phyloP scores from a whole-genome alignment of 2,329 filamentous ascomycete genomes.

The Alternaria tenuissima region DNA sequence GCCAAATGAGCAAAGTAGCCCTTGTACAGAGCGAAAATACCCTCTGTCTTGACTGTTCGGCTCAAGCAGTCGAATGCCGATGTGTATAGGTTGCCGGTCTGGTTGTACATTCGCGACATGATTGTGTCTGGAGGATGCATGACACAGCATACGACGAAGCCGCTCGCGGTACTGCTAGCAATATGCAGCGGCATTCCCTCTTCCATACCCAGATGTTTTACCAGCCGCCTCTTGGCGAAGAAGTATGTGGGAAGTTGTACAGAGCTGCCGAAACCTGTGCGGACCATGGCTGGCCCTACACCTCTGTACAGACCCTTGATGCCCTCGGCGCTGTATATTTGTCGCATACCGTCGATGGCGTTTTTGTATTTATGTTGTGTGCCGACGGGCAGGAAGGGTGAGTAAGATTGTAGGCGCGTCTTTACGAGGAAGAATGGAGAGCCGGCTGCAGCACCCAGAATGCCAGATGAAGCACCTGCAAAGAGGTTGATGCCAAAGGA shows the following conservation, averaged over 20 bases:
- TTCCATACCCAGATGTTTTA: slow-evolving; percentile 84
- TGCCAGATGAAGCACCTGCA: slow-evolving; percentile 85
- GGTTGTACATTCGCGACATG: slow-evolving; percentile 99
- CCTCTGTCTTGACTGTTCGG: slow-evolving; percentile 92
- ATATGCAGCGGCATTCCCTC: slow-evolving; percentile 91
- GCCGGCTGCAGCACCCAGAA: slow-evolving; percentile 90
- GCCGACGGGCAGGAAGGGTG: slow-evolving; percentile 89
- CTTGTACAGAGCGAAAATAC: slow-evolving; percentile 93
- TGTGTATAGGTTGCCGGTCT: slow-evolving; percentile 95
- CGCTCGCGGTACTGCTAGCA: slow-evolving; percentile 85
- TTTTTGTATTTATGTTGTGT: slow-evolving; percentile 96
- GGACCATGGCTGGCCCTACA: slow-evolving; percentile 91
- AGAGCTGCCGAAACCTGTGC: slow-evolving; percentile 93
- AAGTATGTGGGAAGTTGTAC: slow-evolving; percentile 98
- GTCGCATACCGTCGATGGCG: slow-evolving; percentile 79
- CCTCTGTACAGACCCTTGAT: slow-evolving; percentile 85
- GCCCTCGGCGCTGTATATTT: slow-evolving; percentile 82
- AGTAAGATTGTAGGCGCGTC: slow-evolving; percentile 93
- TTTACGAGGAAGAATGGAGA: slow-evolving; percentile 98
- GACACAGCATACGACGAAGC: slow-evolving; percentile 94
- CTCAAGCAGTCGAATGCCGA: slow-evolving; percentile 90
- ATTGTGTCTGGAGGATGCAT: slow-evolving; percentile 99
- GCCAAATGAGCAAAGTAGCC: slow-evolving; percentile 95
- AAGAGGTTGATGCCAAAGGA: slow-evolving; percentile 92
- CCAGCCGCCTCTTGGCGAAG: slow-evolving; percentile 88